Base-by-base conservation (phyloP, 2,329 filamentous ascomycete species). In the Zasmidium citrigriseum region DNA sequence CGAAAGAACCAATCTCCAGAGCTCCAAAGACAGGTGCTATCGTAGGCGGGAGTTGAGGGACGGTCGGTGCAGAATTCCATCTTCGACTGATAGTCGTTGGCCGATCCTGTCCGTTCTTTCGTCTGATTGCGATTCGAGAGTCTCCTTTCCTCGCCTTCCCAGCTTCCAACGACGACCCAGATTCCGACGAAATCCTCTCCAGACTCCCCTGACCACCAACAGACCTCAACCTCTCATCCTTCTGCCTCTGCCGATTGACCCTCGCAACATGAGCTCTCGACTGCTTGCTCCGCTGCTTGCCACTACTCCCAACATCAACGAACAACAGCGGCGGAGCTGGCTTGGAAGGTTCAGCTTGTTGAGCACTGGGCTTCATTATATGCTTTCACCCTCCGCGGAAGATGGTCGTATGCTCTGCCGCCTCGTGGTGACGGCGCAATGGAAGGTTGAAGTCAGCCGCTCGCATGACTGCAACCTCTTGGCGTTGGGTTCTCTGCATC, bases 231-330 rank as follows among this genome's bases (percentile, higher is more conserved):
- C 23, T 18, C 51, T 56, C 52, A 11, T 58, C 24, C 25, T 58
- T 61, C 46, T 58, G 59, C 18, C 59, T 46, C 23, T 56, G 55
- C 18, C 59, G 52, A 44, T 58, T 61, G 10, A 61, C 59, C n/a
- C 59, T 52, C 20, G 55, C 59, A 46, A 61, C 59, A 52, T 62
- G 59, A 21, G 59, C 56, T 47, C 59, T 54, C 14, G 59, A 58
- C 27, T 61, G 59, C 48, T 54, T 54, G 46, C 55, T 61, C 4
- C 55, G 49, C 27, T 54, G 34, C 46, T 54, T 53, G 10, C 45
- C 50, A 22, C 46, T 24, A 16, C 27, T 48, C 4, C 52, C 55
- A 52, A 56, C 59, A 34, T 61, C 55, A 11, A 61, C 55, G 44
- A 61, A 58, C 34, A 61, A 29, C 25, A 58, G 47, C 24, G 54